Conservation (phyloP, 1,139 yeast genomes). For the Debaryomyces subglobosus region DNA sequence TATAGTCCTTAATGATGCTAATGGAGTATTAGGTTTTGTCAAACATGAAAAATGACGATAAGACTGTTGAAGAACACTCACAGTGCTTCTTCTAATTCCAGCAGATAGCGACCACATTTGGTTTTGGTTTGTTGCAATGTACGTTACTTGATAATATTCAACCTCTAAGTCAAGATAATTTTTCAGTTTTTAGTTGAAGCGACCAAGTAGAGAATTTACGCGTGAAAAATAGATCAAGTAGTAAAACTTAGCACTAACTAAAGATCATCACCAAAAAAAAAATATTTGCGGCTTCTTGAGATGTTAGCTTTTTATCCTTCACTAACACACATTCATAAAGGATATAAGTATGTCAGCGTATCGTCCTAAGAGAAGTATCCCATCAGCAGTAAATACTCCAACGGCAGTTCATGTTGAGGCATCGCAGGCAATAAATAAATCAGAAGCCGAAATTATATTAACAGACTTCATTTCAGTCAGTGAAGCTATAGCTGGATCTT, state of each 20-base stretch:
- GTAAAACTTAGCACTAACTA: conserved; percentile 10
- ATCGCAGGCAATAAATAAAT: conserved; percentile 31
- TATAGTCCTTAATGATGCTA: conserved; percentile 8
- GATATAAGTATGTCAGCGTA: conserved; percentile 24
- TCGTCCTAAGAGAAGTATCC: conserved; percentile 43
- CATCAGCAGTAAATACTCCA: conserved; percentile 54
- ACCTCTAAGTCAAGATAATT: not conserved
- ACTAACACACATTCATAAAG: not conserved
- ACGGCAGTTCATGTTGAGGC: conserved; percentile 43
- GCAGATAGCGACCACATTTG: conserved; percentile 3
- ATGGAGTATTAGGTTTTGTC: conserved; percentile 17
- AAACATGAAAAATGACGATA: conserved; percentile 20
- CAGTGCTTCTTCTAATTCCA: not conserved
- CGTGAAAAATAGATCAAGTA: not conserved
- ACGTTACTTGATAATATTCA: not conserved
- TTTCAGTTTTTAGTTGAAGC: conserved; percentile 1
- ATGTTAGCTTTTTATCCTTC: not conserved
- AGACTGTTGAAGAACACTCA: not conserved
- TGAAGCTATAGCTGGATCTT: conserved; percentile 26
- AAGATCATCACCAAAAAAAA: conserved; percentile 8
- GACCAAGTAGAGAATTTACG: not conserved
- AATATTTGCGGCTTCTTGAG: conserved; percentile 10
- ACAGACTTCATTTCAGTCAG: conserved; percentile 50
- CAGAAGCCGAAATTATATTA: conserved; percentile 49
- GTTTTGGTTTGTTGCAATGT: not conserved